phyloP scores from a whole-genome alignment of 345 rosid species.

The Euphorbia pulcherrima region DNA sequence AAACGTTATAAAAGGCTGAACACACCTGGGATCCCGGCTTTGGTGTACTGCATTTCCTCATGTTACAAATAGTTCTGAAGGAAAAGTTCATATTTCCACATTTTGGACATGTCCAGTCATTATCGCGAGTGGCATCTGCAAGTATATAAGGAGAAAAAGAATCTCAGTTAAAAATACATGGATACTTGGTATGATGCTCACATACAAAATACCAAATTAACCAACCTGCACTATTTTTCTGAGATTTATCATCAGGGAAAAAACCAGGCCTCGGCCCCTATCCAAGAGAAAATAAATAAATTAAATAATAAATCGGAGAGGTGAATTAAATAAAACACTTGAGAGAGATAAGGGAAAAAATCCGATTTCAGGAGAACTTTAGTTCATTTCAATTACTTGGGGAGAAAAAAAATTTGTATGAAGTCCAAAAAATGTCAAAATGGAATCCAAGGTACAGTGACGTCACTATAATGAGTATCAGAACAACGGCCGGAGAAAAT shows the following conservation, averaged over 20 bases:
- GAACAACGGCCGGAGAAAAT: not conserved
- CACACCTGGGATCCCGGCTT: constrained; percentile 95
- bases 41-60: constrained; percentile 98
- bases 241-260: constrained; percentile 72
- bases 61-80: constrained; percentile 89
- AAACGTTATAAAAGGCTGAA: constrained; percentile 18
- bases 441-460: no score
- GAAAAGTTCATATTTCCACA: constrained; percentile 97
- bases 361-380: not conserved
- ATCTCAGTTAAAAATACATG: constrained; percentile 1
- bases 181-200: not conserved
- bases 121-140: constrained; percentile 75
- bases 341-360: not conserved
- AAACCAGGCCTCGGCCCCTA: constrained; percentile 89
- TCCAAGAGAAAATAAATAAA: constrained; percentile 5
- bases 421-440: no score
- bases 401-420: no score
- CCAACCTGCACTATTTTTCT: constrained; percentile 55
- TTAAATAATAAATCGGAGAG: not conserved
- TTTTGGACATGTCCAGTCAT: constrained; percentile 97
- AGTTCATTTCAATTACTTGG: not conserved
- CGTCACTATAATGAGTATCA: not conserved
- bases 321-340: constrained; percentile 3
- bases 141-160: constrained; percentile 8
- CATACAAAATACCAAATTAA: constrained; percentile 6